Evolutionary conservation across 208 protist genomes (phyloP).

Genomic region (Herpetomonas samuelpessoai): DNA sequence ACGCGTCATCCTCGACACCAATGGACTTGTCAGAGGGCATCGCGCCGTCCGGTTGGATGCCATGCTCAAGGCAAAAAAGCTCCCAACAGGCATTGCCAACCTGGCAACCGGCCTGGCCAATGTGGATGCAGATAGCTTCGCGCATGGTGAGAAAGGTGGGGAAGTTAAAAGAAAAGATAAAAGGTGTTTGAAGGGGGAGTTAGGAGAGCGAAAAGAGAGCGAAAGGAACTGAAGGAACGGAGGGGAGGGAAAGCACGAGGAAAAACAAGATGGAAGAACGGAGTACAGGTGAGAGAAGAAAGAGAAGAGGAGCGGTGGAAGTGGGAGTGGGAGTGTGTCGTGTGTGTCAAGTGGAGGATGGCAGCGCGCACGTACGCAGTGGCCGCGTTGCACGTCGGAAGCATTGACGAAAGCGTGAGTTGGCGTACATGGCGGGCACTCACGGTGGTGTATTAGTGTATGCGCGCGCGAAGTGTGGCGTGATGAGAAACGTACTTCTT

Average conservation of each 20-base stretch:
- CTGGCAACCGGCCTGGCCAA: slow-evolving; percentile 97
- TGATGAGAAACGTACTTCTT: too few species aligned
- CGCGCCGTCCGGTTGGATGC: slow-evolving; percentile 86
- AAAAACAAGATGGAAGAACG: too few species aligned
- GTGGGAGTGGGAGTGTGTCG: too few species aligned
- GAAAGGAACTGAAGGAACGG: slow-evolving; percentile 1
- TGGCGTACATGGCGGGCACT: too few species aligned
- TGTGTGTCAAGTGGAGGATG: too few species aligned
- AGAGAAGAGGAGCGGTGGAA: too few species aligned
- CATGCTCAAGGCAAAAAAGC: slow-evolving; percentile 92
- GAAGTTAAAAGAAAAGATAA: slow-evolving; percentile 15
- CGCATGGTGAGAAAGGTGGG: slow-evolving; percentile 63
- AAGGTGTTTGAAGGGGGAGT: slow-evolving; percentile 5
- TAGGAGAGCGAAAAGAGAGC: neutral
- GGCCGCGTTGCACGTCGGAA: too few species aligned
- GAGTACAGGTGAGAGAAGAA: too few species aligned
- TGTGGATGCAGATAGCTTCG: slow-evolving; percentile 94
- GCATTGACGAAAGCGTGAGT: too few species aligned
- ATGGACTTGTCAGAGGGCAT: slow-evolving; percentile 90
- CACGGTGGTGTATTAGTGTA: too few species aligned
- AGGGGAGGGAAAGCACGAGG: neutral
- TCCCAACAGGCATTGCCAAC: slow-evolving; percentile 98
- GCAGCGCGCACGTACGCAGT: too few species aligned
- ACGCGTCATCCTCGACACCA: slow-evolving; percentile 87
- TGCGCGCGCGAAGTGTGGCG: too few species aligned